These are phyloP conservation scores for Abrus pulchellus DNA, from an alignment of 306 rosid genomes.

Conservation along the genomic window DNA sequence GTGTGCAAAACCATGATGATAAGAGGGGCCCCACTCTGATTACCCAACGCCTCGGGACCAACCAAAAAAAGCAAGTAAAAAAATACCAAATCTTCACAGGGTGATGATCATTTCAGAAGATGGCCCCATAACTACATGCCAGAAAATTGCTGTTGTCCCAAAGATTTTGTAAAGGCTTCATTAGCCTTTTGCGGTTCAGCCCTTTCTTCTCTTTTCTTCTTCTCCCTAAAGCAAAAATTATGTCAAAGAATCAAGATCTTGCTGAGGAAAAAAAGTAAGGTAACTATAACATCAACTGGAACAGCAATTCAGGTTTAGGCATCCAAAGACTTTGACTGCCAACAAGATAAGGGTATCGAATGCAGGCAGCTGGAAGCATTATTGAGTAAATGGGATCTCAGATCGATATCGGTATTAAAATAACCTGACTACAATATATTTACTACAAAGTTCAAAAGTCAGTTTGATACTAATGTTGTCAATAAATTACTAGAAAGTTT, in stretches of 20 bases:
- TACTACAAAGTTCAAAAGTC: not conserved
- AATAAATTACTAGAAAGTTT: conserved; percentile 4
- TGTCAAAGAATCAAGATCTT: conserved; percentile 39
- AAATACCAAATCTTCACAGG: conserved; percentile 26
- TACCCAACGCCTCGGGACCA: conserved; percentile 49
- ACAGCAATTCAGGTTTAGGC: conserved; percentile 18
- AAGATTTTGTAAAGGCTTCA: conserved; percentile 80
- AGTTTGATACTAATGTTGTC: conserved; percentile 3
- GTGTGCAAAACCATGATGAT: conserved; percentile 50
- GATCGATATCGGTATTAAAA: not conserved
- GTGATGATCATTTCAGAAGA: conserved; percentile 33
- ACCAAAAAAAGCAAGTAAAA: conserved; percentile 45
- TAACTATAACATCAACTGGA: conserved; percentile 22
- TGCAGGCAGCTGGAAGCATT: conserved; percentile 8
- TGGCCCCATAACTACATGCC: conserved; percentile 39
- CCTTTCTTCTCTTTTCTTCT: conserved; percentile 94
- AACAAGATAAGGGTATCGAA: conserved; percentile 1
- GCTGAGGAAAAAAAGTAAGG: conserved; percentile 25
- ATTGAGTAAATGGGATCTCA: conserved; percentile 18
- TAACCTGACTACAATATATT: not conserved
- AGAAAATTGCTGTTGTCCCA: conserved; percentile 64
- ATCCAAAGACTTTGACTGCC: conserved; percentile 15
- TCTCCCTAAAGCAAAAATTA: conserved; percentile 78
- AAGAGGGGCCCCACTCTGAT: conserved; percentile 42
- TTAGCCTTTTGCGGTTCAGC: conserved; percentile 73